Base-by-base conservation (phyloP, 345 rosid species). In the Firmiana major region DNA sequence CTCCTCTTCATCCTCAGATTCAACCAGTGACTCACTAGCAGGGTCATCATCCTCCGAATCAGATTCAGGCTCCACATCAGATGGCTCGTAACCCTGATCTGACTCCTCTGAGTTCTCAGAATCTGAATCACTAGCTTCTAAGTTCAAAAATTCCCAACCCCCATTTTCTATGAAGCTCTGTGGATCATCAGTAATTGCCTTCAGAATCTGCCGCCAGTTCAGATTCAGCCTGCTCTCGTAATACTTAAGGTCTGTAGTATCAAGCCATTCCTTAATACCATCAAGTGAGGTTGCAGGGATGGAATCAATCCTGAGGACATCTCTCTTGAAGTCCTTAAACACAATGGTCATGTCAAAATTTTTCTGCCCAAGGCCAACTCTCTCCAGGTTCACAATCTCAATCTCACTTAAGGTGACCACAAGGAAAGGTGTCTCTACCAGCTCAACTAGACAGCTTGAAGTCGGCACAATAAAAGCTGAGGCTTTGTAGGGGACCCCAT, bases 361-460 rank as follows among this genome's bases (percentile, higher is more conserved):
- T 86, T 93, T 93, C 87, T 90, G 92, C 42, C 94, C 98, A 59
- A 93, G 93, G 71, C 96, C 97, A 76, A 93, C 94, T 81, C 99
- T 90, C 85, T 95, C 99, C 63, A 95, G 91, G 79, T 93, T 95
- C 75, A 92, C 99, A 73, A 93, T 93, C 92, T 93, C 97, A 79
- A 95, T 92, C 90, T 95, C 99, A 40, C 92, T 85, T 54, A 95
- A 80, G 46, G 97, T 89, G 65, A 96, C 89, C 58, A 96, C 98
- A 34, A 96, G 87, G 79, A 90, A 89, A 77, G 98, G 97, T 6
- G 86, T 84, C 78, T 93, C 99, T 60, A 89, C 71, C 42, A 96
- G 89, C 87, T 92, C 97, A 42, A 96, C 98, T 64, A 96, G 78
- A 85, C 98, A 96, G 82, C 88, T 91, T 1, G 97, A 93, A 8